A percentile compares a stretch with the other conserved stretches of the same genome.
Evolutionary conservation across 1,139 yeast species (phyloP).

Genomic region (Taiozyma sp.): DNA sequence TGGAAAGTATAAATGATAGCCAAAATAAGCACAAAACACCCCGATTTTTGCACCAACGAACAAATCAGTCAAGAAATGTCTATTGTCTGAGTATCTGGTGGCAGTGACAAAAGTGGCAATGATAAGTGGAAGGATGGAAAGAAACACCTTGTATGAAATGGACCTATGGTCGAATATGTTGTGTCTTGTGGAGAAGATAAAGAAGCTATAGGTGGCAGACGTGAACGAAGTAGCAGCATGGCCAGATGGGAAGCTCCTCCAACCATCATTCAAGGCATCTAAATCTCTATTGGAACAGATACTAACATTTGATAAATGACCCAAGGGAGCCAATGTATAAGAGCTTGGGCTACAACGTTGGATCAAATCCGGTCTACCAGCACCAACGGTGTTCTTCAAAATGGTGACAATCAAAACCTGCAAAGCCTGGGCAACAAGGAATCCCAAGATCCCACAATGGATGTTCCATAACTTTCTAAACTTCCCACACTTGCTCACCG

Average conservation of each 20-base stretch:
- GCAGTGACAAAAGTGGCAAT: constrained; percentile 36
- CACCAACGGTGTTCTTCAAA: constrained; percentile 39
- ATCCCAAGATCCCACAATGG: constrained; percentile 32
- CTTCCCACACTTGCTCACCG: constrained; percentile 20
- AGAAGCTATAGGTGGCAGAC: constrained; percentile 34
- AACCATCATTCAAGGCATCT: constrained; percentile 38
- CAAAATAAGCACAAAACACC: constrained; percentile 27
- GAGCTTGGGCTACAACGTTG: constrained; percentile 36
- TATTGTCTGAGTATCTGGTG: constrained; percentile 43
- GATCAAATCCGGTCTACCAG: constrained; percentile 44
- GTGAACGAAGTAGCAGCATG: constrained; percentile 45
- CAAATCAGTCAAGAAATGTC: constrained; percentile 42
- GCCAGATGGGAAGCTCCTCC: constrained; percentile 48
- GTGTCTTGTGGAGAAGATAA: constrained; percentile 35
- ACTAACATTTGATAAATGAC: constrained; percentile 30
- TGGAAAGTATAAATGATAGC: constrained; percentile 40
- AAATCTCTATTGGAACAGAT: constrained; percentile 31
- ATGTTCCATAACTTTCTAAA: constrained; percentile 38
- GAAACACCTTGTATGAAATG: constrained; percentile 31
- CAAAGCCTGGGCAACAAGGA: constrained; percentile 36
- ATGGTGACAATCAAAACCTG: constrained; percentile 38
- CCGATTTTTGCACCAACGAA: constrained; percentile 40
- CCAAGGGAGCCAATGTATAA: constrained; percentile 16
- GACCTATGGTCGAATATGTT: constrained; percentile 36
- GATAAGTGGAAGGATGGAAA: constrained; percentile 33